phyloP scores from a whole-genome alignment of 2,329 filamentous ascomycete genomes.

The Clathrospora elynae region DNA sequence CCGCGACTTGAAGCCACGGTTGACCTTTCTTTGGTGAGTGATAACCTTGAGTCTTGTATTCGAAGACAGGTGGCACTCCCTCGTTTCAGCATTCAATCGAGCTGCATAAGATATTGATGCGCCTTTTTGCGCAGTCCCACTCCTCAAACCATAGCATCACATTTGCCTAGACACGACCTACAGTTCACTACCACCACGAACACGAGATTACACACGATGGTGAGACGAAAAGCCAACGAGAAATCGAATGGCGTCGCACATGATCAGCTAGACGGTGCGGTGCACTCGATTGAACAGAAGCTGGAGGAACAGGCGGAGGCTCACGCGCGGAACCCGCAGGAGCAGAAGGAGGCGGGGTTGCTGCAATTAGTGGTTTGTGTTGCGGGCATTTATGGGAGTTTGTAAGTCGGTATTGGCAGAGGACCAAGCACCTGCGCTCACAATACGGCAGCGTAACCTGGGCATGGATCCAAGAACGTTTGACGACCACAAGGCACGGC shows the following conservation, averaged over 20 bases:
- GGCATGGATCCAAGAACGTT: conserved; percentile 95
- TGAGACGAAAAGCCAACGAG: conserved; percentile 34
- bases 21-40: conserved; percentile 21
- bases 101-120: background rate
- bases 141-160: too few relatives aligned
- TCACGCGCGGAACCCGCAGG: conserved; percentile 39
- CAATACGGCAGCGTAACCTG: conserved; percentile 72
- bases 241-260: conserved; percentile 31
- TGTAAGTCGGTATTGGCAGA: conserved; percentile 61
- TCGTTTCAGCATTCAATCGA: background rate
- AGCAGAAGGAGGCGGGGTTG: conserved; percentile 60
- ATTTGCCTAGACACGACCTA: too few relatives aligned
- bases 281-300: conserved; percentile 38
- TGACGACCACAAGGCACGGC: conserved; percentile 90
- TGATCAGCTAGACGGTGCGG: conserved; percentile 31
- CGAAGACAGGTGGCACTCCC: conserved; percentile 11
- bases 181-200: background rate
- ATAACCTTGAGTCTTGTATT: conserved; percentile 3
- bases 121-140: background rate
- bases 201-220: conserved; percentile 28
- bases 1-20: conserved; percentile 39
- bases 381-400: conserved; percentile 94
- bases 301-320: conserved; percentile 40
- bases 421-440: conserved; percentile 7
- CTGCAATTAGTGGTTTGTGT: conserved; percentile 83